Evolutionary conservation across 2,329 filamentous ascomycete species (phyloP), one percentile per base, ranked within the genome.

Genomic region (Colletotrichum camelliae): DNA sequence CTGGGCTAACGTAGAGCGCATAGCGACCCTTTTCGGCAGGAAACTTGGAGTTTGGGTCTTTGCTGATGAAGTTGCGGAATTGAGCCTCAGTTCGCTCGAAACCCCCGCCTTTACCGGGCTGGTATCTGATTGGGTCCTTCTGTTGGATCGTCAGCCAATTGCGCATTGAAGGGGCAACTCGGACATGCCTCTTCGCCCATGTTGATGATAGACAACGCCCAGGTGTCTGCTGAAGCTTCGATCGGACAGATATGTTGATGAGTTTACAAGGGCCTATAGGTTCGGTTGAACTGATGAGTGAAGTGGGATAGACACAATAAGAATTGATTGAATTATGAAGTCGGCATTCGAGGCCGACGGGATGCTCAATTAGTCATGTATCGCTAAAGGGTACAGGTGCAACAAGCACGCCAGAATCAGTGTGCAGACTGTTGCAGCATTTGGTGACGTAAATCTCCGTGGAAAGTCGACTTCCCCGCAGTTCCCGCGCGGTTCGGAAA

Each of bases 11-110:
- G 80, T 93, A 94, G 5, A 94, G 84, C 0, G 88, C 89, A 83
- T 93, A 94, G 21, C 92, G 89, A 66, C 87, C 88, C 74, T 87
- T 89, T 77, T 92, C 91, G 0, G 91, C 88, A 0, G 91, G 88
- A 75, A 92, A 93, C 24, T 85, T 84, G 3, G 91, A 85, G 9
- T 81, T 82, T 0, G 88, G 83, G 12, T 89, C 86, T 5, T 84
- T 87, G 1, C 90, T 92, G 67, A 94, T 85, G 74, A 82, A 87
- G 77, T 89, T 84, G 12, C 92, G 89, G 80, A 93, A 93, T 2
- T 83, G 81, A 67, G 89, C 90, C 55, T 87, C 85, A 76, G 88
- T 88, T 21, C 90, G 87, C 4, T 86, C 84, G 79, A 91, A 92
- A 15, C 87, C 85, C 13, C 90, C 90, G 75, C 90, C 87, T 15